phyloP scores from a whole-genome alignment of 73 alveolate genomes.

The Symbiodinium pilosum region DNA sequence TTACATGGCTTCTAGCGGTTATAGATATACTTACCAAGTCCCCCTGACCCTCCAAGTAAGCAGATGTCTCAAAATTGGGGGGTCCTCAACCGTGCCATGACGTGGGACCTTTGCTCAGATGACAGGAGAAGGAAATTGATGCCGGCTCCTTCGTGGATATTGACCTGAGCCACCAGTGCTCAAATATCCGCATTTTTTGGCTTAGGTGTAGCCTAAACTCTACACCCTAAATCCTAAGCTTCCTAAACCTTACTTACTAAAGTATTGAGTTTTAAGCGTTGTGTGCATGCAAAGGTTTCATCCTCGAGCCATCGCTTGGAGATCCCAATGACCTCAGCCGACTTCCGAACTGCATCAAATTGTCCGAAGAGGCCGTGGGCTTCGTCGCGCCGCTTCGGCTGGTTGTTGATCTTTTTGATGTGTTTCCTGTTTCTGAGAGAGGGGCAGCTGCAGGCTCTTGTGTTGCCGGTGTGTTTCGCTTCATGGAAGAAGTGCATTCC shows the following conservation, averaged over 20 bases:
- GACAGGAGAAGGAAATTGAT: conserved; percentile 15
- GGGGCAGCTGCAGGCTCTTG: too few relatives aligned
- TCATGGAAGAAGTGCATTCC: too few relatives aligned
- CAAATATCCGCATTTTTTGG: too few relatives aligned
- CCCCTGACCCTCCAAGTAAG: not conserved
- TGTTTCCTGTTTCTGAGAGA: too few relatives aligned
- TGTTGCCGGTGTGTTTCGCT: too few relatives aligned
- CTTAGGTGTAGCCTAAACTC: too few relatives aligned
- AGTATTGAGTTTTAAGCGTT: too few relatives aligned
- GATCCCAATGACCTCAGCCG: conserved; percentile 44
- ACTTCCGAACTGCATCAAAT: conserved; percentile 25
- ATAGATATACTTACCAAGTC: too few relatives aligned
- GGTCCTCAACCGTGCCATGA: too few relatives aligned
- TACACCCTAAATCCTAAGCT: not conserved
- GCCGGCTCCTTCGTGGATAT: conserved; percentile 43
- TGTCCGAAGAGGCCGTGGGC: not conserved
- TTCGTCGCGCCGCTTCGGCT: not conserved
- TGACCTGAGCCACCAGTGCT: conserved; percentile 20
- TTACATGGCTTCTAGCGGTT: too few relatives aligned
- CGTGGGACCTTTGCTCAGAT: too few relatives aligned
- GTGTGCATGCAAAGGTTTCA: not conserved
- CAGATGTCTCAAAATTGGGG: not conserved
- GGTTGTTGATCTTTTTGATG: not conserved
- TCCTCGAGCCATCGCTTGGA: conserved; percentile 32
- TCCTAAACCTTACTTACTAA: not conserved